Percentiles rank a stretch among this genome's conserved stretches.
Conservation (phyloP, 768 basidiomycete genomes). For the Rhodotorula taiwanensis region DNA sequence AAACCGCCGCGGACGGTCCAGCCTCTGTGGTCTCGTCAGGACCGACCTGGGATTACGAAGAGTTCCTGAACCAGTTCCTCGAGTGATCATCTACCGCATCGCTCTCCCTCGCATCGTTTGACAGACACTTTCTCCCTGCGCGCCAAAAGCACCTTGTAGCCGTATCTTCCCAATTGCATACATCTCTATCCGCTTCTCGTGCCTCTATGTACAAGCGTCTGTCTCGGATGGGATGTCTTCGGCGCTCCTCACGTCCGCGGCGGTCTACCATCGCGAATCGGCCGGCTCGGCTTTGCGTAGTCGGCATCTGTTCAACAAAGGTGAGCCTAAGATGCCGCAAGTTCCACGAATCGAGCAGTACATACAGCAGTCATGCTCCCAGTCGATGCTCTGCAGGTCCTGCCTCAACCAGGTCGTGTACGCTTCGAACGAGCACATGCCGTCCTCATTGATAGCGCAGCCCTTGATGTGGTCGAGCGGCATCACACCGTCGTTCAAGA, state of each 20-base stretch:
- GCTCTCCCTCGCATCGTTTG: too few relatives aligned
- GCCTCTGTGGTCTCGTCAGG: neutral
- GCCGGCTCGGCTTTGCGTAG: neutral
- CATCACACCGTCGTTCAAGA: conserved; percentile 79
- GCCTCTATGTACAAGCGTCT: too few relatives aligned
- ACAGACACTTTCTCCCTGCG: too few relatives aligned
- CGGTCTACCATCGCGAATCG: conserved; percentile 13
- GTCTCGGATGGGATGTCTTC: too few relatives aligned
- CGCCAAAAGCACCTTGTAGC: too few relatives aligned
- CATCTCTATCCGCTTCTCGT: too few relatives aligned
- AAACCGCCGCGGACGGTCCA: neutral
- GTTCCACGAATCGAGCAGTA: conserved; percentile 2
- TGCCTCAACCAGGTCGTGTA: conserved; percentile 66
- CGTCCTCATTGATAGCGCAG: conserved; percentile 64
- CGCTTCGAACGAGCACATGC: conserved; percentile 65
- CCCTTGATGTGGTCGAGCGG: conserved; percentile 71
- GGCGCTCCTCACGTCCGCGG: too few relatives aligned
- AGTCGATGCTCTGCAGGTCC: conserved; percentile 62
- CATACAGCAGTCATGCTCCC: conserved; percentile 60
- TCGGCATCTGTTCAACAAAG: conserved; percentile 1
- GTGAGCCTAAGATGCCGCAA: too few relatives aligned
- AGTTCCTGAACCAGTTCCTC: conserved; percentile 74
- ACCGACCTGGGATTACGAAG: conserved; percentile 53
- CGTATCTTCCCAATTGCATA: neutral
- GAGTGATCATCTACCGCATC: conserved; percentile 4